phyloP scores from a whole-genome alignment of 108 stramenopile genomes.

The Cyclotella atomus region DNA sequence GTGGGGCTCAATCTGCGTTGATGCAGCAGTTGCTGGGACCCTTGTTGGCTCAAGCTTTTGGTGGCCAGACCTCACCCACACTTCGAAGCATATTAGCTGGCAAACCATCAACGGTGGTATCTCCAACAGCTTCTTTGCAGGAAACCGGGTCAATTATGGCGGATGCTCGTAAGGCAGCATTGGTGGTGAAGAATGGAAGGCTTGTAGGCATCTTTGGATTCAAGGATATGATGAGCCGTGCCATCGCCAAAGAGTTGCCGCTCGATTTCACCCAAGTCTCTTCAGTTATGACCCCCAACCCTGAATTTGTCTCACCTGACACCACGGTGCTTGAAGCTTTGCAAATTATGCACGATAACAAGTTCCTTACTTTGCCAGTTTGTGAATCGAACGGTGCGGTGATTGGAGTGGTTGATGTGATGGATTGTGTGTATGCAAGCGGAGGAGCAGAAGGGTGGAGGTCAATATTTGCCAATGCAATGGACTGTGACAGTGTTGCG shows the following conservation, averaged over 20 bases:
- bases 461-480: constrained; percentile 72
- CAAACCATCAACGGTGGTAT: constrained; percentile 72
- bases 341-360: constrained; percentile 92
- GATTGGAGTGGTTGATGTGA: constrained; percentile 93
- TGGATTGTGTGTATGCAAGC: constrained; percentile 90
- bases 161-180: constrained; percentile 82
- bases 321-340: constrained; percentile 89
- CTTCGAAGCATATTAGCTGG: constrained; percentile 76
- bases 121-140: constrained; percentile 65
- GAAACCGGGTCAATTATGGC: constrained; percentile 87
- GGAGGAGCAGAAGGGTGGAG: constrained; percentile 91
- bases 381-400: constrained; percentile 82
- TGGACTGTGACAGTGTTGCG: constrained; percentile 70
- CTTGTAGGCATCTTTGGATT: constrained; percentile 93
- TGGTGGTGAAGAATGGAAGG: constrained; percentile 76
- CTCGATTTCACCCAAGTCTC: constrained; percentile 75
- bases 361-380: constrained; percentile 93
- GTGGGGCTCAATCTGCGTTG: constrained; percentile 67
- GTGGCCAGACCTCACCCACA: constrained; percentile 70
- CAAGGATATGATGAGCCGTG: constrained; percentile 93
- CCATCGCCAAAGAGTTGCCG: constrained; percentile 80
- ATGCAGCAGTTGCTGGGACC: constrained; percentile 72
- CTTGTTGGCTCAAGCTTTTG: constrained; percentile 75
- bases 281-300: constrained; percentile 91
- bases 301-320: constrained; percentile 88